Base-by-base conservation (phyloP, 495 filamentous ascomycete genomes). In the Aspergillus sclerotiicarbonarius region DNA sequence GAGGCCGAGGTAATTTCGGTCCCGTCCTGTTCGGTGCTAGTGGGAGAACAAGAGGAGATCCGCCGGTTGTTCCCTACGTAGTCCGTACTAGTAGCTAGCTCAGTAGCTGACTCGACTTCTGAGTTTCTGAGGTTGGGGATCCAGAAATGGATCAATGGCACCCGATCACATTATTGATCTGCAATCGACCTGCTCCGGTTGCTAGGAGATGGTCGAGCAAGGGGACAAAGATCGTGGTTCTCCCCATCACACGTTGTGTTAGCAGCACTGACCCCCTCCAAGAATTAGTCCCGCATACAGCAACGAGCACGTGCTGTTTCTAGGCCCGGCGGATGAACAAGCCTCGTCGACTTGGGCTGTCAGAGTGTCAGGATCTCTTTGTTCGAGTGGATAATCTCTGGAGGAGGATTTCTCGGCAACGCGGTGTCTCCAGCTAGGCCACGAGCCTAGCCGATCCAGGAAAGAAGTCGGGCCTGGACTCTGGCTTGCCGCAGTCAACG, bases 271-370 rank as follows among this genome's bases (percentile, higher is more conserved):
- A 18, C 47, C 47, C 47, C 46, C 35, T 25, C 21, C 32, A 45
- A 43, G 19, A 44, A 19, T 54, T 59, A 62, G 60, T 56, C 55
- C 61, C 64, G 66, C 67, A 69, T 55, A 55, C 29, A 25, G 15
- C 20, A 32, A 45, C n/a, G 58, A 67, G 53, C 67, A 69, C 67
- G 67, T 69, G 67, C 55, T 33, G 29, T 44, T 30, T 21, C 52
- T 44, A 45, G 52, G 30, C 52, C 41, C 21, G 33, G 21, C 37
- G 29, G 31, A 35, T 20, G 54, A 39, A 50, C 47, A 50, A 50
- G n/a, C 31, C 16, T 18, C 6, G 20, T 25, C 47, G 20, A 16
- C 47, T 16, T 30, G 47, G 21, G 32, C 25, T 7, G 13, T 50
- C 25, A 13, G 18, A 46, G 1, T n/a, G 15, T 13, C 12, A 8